Evolutionary conservation across 306 rosid species (phyloP), one percentile per base, ranked within the genome.

Genomic region (Fragaria iinumae): DNA sequence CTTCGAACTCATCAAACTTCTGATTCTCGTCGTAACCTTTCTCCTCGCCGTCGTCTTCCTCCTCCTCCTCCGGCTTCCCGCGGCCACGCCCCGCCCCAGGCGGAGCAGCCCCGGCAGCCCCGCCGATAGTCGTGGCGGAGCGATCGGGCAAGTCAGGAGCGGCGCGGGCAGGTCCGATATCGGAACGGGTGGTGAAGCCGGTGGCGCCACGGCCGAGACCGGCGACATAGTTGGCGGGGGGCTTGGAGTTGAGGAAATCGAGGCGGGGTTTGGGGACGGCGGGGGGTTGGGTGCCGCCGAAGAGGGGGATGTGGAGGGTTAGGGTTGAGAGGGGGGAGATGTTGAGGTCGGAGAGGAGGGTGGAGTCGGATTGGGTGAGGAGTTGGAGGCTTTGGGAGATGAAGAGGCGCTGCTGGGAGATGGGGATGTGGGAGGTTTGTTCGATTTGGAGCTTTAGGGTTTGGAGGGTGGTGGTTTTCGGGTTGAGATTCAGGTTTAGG

Each of bases 171-270:
- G 98, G 93, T 2, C 97, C 97, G 16, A 93, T 93, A 75, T 93
- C 98, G 8, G 97, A 91, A 10, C 97, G 80, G 4, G 98, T 91
- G 16, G 98, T 93, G 77, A 93, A 93, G 0, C 98, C 97, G 6
- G 98, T 93, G 8, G 98, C 98, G 10, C 98, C 98, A 83, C 98
- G 97, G 2, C 98, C 98, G 18, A 93, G 87, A 5, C 98, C 97
- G 6, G 96, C 97, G 7, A 93, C 98, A 67, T 93, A 93, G 57
- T 93, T 91, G 0, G 98, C 64, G 20, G 97, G 98, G 16, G 98
- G 98, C 73, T 93, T 93, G 32, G 97, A 91, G 66, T 87, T 85
- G 38, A 93, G 88, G 83, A 93, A 91, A 4, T 93, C 98, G 18
- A 91, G 89, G 21, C 91, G 81, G 12, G 97, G 95, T 56, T 91